Evolutionary conservation across 345 rosid genomes (phyloP), one percentile per base, ranked within the genome.

Genomic region (Kandelia obovata): DNA sequence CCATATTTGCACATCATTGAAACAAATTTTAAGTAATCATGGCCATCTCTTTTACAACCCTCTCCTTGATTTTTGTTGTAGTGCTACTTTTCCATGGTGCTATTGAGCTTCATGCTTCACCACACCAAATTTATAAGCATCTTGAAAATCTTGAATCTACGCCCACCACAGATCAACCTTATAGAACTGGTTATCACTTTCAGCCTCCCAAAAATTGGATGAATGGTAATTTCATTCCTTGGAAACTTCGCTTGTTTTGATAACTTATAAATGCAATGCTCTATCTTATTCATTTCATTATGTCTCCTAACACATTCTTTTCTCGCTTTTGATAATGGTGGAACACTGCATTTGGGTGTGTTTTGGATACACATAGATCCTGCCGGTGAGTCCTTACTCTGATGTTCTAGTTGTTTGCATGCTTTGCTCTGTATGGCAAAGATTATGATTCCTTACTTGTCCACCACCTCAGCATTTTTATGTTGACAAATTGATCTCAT

Each of bases 131-230:
- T 46, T 83, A 47, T 70, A 34, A 46, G 1, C 74, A 76, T 53
- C 75, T 77, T 53, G 77, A 74, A 61, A 67, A 57, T 59, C 30
- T 35, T 64, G 72, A 78, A 52, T 57, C 79, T 61, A 53, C 79
- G 39, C 1, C 77, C 5, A 4, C 58, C 25, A 0, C 57, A 61
- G 70, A 34, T 31, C 93, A 88, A 69, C 89, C 89, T 15, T 86
- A 88, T 65, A 81, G 91, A 69, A 85, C 93, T 74, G 85, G 77
- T 51, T 90, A 66, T 47, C 93, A 90, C 75, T 90, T 90, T 37
- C 93, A 90, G 68, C 90, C 93, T 15, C 86, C 86, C 1, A 82
- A 81, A 72, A 88, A 90, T 55, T 90, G 96, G 93, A 88, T 88
- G 78, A 90, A 86, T 80, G 96, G 93, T 89, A 82, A 13, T 32